Evolutionary conservation across 768 basidiomycete genomes (phyloP).

Genomic region (Mycena amicta): DNA sequence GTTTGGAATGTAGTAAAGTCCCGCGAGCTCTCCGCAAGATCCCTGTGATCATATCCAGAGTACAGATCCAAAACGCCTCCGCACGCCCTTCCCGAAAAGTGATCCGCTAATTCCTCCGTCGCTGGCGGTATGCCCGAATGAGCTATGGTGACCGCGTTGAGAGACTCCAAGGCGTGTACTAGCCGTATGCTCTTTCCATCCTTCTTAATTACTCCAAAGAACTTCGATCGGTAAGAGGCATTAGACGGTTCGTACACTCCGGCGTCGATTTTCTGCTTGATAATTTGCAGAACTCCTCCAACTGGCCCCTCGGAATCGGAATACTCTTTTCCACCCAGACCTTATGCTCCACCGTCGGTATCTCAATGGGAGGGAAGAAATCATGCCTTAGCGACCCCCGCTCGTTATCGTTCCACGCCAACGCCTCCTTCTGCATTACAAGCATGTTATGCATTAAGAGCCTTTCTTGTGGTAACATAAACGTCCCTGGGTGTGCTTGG

Average conservation of each 20-base stretch:
- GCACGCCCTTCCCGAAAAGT: conserved; percentile 1
- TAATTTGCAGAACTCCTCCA: neutral
- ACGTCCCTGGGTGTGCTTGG: neutral
- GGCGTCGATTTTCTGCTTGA: neutral
- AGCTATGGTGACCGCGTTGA: conserved; percentile 30
- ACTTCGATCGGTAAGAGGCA: neutral
- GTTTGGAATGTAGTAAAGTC: conserved; percentile 37
- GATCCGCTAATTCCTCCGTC: conserved; percentile 8
- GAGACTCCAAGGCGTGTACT: conserved; percentile 23
- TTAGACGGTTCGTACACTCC: conserved; percentile 8
- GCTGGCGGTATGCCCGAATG: conserved; percentile 20
- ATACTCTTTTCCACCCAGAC: conserved; percentile 20
- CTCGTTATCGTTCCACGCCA: conserved; percentile 22
- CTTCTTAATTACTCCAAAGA: conserved; percentile 21
- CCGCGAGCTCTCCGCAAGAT: conserved; percentile 23
- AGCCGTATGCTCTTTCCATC: conserved; percentile 17
- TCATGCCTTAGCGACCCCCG: conserved; percentile 13
- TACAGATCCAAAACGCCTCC: conserved; percentile 22
- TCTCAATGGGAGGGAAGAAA: neutral
- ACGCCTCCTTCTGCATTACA: conserved; percentile 9
- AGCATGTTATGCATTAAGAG: neutral
- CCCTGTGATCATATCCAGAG: conserved; percentile 30
- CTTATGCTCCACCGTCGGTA: neutral
- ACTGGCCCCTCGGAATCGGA: conserved; percentile 24
- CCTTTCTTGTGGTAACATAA: neutral